Base-by-base conservation (phyloP, 805 yeast genomes). In the Starmerella stigmatis region DNA sequence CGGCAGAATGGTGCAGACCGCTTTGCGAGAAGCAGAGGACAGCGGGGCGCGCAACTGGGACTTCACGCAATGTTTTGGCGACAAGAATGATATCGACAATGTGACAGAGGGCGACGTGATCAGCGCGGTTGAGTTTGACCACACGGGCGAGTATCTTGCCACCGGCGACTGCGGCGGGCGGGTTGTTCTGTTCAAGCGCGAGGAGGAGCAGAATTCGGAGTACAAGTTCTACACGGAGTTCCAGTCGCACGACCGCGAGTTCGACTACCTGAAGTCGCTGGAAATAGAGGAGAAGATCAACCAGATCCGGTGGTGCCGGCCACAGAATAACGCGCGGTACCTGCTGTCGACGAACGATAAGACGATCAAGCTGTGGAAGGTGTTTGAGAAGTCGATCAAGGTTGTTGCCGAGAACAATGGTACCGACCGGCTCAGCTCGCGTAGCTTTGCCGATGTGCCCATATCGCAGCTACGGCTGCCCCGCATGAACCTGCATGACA, bases 111-210 rank as follows among this genome's bases (percentile, higher is more conserved):
- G 96, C 4, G 99, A 92, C 64, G 88, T 92, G 60, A 92, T 92
- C 51, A 83, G 96, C 16, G 85, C 98, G 2, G 96, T 92, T 32
- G 97, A 92, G 66, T 92, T 92, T 59, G 96, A 92, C 63, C 83
- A 80, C 60, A 76, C 92, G 7, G 99, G 99, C 41, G 86, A 92
- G 61, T 92, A 81, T 60, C 69, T 92, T 47, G 99, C 98, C 49
- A 92, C 98, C 1, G 99, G 99, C 51, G 99, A 92, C 67, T 79
- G 88, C 60, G 99, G 99, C 44, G 99, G 99, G 23, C 75, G 99
- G 53, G 96, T 92, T 33, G 99, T 92, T 13, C 66, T 92, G 44
- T 92, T 92, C 64, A 97, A 92, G 64, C 75, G 97, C 57, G 86
- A 85, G 63, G 79, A 75, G 54, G 65, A 15, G 26, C 45, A 38